A percentile compares a stretch with the other conserved stretches of the same genome.
These are phyloP conservation scores for Phyllosticta capitalensis DNA, from an alignment of 2,329 filamentous ascomycete species.

Conservation along the genomic window DNA sequence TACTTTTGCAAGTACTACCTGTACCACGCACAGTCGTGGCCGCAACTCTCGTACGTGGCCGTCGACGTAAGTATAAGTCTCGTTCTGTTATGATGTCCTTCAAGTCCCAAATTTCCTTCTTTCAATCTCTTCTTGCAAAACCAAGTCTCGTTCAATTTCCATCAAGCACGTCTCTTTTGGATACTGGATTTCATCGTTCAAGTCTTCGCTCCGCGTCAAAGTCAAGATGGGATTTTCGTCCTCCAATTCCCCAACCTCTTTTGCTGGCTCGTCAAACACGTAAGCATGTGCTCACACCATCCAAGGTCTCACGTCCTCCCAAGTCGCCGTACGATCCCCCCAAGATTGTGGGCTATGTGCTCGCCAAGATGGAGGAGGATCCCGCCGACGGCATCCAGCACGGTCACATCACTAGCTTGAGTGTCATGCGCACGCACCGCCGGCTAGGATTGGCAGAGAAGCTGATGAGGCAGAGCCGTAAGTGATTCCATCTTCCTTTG, in stretches of 20 bases:
- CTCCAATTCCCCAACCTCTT: not conserved
- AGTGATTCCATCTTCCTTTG: slow-evolving; percentile 28
- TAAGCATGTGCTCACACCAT: not conserved
- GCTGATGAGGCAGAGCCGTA: slow-evolving; percentile 92
- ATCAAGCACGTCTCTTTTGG: not conserved
- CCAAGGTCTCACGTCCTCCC: slow-evolving; percentile 60
- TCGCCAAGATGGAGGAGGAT: slow-evolving; percentile 99
- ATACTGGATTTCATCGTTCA: not conserved
- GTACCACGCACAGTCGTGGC: slow-evolving; percentile 97
- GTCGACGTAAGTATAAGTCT: slow-evolving; percentile 53
- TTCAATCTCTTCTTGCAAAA: not conserved
- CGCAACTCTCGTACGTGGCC: slow-evolving; percentile 91
- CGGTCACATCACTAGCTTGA: slow-evolving; percentile 91
- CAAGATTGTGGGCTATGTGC: slow-evolving; percentile 97
- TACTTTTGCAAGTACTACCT: slow-evolving; percentile 99
- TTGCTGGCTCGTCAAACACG: not conserved
- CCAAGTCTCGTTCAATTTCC: not conserved
- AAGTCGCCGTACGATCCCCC: slow-evolving; percentile 77
- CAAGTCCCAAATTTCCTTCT: not conserved
- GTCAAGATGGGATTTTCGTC: not conserved
- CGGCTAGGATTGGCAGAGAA: slow-evolving; percentile 90
- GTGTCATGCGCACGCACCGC: slow-evolving; percentile 92
- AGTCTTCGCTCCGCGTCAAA: not conserved
- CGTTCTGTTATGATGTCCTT: not conserved
- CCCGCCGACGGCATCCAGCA: slow-evolving; percentile 82